Evolutionary conservation across 2,329 filamentous ascomycete species (phyloP).

Genomic region (Fusarium equiseti): DNA sequence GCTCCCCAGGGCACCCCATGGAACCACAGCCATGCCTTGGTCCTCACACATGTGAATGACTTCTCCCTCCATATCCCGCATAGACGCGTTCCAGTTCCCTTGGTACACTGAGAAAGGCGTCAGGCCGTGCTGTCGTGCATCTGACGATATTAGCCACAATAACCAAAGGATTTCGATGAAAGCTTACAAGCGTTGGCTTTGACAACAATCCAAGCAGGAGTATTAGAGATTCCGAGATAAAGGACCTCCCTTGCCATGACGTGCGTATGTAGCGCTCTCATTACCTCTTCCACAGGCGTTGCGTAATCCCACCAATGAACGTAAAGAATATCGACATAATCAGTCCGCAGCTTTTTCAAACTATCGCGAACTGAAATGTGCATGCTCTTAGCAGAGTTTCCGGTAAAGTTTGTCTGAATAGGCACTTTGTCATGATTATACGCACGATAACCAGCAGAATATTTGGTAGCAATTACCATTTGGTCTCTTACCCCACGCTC

Average conservation of each 20-base stretch:
- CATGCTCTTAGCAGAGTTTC: neutral
- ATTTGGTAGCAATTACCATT: neutral
- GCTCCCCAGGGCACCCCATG: constrained; percentile 38
- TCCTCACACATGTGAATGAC: constrained; percentile 51
- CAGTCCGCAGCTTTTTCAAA: neutral
- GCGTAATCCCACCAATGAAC: neutral
- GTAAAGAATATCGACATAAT: neutral
- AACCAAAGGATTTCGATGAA: accelerated
- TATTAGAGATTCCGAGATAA: neutral
- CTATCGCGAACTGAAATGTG: neutral
- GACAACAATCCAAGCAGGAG: neutral
- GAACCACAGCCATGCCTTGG: constrained; percentile 63
- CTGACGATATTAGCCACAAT: neutral
- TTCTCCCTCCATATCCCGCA: constrained; percentile 49
- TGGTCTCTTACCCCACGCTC: neutral
- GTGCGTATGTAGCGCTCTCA: neutral
- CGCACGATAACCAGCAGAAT: neutral
- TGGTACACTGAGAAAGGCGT: constrained; percentile 49
- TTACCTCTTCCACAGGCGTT: neutral
- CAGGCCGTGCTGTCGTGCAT: constrained; percentile 45
- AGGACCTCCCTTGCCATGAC: neutral
- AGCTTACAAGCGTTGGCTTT: neutral
- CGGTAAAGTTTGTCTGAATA: neutral
- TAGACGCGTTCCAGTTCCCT: constrained; percentile 46
- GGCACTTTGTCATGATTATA: neutral